Percentiles rank a stretch among this genome's conserved stretches.
Evolutionary conservation across 148 eudicot genomes (phyloP).

Genomic region (Agrostemma githago): DNA sequence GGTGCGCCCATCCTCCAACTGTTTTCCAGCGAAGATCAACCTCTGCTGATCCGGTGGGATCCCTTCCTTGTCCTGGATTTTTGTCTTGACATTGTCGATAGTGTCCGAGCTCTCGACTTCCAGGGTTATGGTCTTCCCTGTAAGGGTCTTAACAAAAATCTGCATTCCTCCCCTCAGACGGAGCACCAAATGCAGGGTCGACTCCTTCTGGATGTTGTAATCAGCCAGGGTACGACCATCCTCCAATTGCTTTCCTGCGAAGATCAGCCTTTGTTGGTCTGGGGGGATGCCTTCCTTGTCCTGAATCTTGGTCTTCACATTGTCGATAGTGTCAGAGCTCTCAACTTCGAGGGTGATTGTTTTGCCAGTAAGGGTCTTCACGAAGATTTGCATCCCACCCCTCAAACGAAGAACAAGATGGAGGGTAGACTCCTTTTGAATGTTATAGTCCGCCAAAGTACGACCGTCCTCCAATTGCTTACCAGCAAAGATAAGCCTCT

Average conservation of each 20-base stretch:
- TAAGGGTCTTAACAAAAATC: background rate
- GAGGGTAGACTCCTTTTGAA: background rate
- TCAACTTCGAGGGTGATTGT: background rate
- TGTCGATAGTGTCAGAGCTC: background rate
- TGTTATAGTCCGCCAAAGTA: background rate
- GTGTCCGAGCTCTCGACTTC: background rate
- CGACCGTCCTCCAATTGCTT: background rate
- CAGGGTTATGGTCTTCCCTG: background rate
- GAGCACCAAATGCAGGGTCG: background rate
- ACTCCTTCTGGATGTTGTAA: constrained; percentile 4
- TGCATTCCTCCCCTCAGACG: background rate
- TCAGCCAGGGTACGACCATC: background rate
- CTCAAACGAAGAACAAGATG: background rate
- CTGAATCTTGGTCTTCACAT: background rate
- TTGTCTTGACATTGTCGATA: background rate
- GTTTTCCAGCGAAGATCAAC: constrained; percentile 1
- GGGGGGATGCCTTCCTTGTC: background rate
- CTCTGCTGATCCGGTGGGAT: constrained; percentile 8
- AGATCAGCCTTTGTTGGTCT: background rate
- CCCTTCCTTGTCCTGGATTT: constrained; percentile 2
- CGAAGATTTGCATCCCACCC: background rate
- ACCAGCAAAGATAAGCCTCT: background rate
- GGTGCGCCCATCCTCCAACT: constrained; percentile 5
- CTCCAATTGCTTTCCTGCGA: background rate
- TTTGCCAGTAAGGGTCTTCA: background rate